Percentiles rank a stretch among this genome's conserved stretches.
Evolutionary conservation across 106 monocot genomes (phyloP).

Genomic region (Dendrobium nobile): DNA sequence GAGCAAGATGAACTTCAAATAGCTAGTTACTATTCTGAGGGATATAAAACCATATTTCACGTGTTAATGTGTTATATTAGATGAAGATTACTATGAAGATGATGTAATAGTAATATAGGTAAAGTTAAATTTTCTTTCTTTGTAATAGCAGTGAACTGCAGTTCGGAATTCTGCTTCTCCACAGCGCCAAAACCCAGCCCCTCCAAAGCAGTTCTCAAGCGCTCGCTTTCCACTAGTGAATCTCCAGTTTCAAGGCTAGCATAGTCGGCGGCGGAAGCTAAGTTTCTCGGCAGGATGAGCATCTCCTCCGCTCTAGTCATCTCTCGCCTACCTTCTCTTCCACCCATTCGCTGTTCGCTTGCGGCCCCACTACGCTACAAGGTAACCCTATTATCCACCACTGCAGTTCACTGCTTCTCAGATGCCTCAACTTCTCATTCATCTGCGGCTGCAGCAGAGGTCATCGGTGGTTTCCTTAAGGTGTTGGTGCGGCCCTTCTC

Average conservation of each 20-base stretch:
- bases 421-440: background rate
- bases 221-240: background rate
- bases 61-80: too few relatives aligned
- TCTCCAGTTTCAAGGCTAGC: background rate
- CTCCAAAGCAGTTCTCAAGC: background rate
- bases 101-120: too few relatives aligned
- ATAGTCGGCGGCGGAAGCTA: background rate
- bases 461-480: background rate
- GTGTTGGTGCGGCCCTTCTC: slow-evolving; percentile 24
- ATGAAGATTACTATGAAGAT: too few relatives aligned
- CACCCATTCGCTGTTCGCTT: background rate
- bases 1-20: too few relatives aligned
- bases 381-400: slow-evolving; percentile 8
- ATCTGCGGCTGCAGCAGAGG: background rate
- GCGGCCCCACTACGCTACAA: slow-evolving; percentile 4
- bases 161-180: too few relatives aligned
- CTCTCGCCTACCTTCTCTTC: slow-evolving; percentile 8
- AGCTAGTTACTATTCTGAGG: too few relatives aligned
- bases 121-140: too few relatives aligned
- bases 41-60: too few relatives aligned
- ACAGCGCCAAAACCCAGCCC: background rate
- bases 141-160: too few relatives aligned
- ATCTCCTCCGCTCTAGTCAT: slow-evolving; percentile 11
- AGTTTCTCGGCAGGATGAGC: slow-evolving; percentile 19
- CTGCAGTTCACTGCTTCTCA: slow-evolving; percentile 1